Evolutionary conservation across 2,329 filamentous ascomycete genomes (phyloP), one percentile per base, ranked within the genome.

Genomic region (Ophiostoma tasmaniense): DNA sequence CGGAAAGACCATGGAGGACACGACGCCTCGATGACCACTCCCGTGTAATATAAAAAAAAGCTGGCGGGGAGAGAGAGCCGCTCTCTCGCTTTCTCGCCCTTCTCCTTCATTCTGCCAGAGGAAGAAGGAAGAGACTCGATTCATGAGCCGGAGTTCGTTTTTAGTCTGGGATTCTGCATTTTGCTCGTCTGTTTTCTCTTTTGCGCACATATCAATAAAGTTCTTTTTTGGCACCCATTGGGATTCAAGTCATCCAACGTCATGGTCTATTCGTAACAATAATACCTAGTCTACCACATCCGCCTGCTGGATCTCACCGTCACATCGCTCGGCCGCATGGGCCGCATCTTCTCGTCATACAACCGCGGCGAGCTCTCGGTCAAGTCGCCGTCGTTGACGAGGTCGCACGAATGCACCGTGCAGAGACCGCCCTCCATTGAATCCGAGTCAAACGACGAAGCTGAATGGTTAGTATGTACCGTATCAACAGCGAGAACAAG

Each of bases 351-450:
- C 50, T 86, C 83, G 71, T 90, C 85, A 69, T 90, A 86, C 69
- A 84, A 83, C 14, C 81, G 80, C 0, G 87, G 87, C 81, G 88
- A 84, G 64, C 80, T 79, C 0, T 83, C 83, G 7, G 82, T 82
- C 1, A 83, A 88, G 70, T 92, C 89, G 73, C 92, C 90, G 0
- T 84, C 81, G 1, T 81, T 76, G 0, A 83, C 83, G 72, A 92
- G 89, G 71, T 92, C 92, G 83, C 89, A 95, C 1, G 86, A 87
- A 76, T 96, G 92, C 22, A 94, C 77, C 0, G 90, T 92, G 1
- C 91, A 94, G 14, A 73, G 74, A 11, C 91, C 91, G 20, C 86
- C 83, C 0, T 87, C 84, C 77, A 90, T 87, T 65, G 88, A 89
- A 79, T 87, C 90, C 28, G 91, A 39, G 11, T 66, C 50, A 25